Evolutionary conservation across 2,329 filamentous ascomycete species (phyloP).

Genomic region (Alternaria triticina): DNA sequence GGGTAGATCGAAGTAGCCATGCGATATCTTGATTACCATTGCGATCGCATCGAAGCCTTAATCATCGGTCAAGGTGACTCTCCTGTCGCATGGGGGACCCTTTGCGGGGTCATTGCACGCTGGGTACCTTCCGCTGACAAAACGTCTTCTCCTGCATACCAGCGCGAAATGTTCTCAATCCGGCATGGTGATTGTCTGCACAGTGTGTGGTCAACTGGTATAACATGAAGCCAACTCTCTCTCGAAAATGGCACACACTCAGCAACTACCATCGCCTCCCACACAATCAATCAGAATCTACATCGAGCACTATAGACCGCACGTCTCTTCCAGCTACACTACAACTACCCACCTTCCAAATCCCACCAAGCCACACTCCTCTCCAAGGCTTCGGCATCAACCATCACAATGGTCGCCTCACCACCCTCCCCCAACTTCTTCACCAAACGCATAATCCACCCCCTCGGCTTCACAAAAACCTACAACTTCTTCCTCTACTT

Average conservation of each 20-base stretch:
- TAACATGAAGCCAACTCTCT: not conserved
- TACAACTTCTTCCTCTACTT: conserved; percentile 64
- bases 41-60: not conserved
- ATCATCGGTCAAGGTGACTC: not conserved
- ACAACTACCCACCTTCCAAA: not conserved
- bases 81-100: not conserved
- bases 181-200: not conserved
- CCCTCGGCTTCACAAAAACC: conserved; percentile 62
- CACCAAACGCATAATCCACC: conserved; percentile 33
- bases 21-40: not conserved
- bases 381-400: not conserved
- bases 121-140: not conserved
- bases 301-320: not conserved
- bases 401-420: conserved; percentile 18
- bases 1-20: not conserved
- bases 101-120: not conserved
- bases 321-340: not conserved
- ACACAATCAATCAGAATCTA: not conserved
- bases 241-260: not conserved
- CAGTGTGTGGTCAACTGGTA: not conserved
- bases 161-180: conserved; percentile 4
- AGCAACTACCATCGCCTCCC: not conserved
- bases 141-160: not conserved
- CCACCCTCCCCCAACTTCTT: conserved; percentile 15
- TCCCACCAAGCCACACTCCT: not conserved